Base-by-base conservation (phyloP, 495 filamentous ascomycete species). In the Aspergillus coremiiformis region DNA sequence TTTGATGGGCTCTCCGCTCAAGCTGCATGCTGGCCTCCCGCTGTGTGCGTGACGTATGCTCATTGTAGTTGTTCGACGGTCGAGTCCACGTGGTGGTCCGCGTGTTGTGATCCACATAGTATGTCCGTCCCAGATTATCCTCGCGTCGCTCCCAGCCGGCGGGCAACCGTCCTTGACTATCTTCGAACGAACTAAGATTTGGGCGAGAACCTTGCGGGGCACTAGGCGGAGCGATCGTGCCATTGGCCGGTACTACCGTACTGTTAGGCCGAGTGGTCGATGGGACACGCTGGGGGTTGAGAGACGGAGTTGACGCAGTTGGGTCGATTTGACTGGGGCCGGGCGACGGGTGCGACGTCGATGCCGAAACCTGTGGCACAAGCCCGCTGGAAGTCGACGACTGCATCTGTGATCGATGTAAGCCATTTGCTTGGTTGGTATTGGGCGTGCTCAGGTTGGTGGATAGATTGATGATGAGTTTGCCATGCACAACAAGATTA, bases 41-140 rank as follows among this genome's bases (percentile, higher is more conserved):
- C 55, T 89, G 86, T 51, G 75, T 83, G 35, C 86, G 79, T 59
- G 92, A 85, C 26, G 86, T 84, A 26, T 83, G 82, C 56, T 85
- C 86, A 51, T 84, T 91, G 58, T 90, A 91, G 52, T 82, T 78
- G 37, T 84, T 83, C 6, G 91, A 84, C 21, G 93, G 93, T 51
- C 93, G 76, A 55, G 84, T 89, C 93, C 93, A 98, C 45, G 92
- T 98, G 10, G 93, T 98, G 43, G 91, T 90, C 55, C 93, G 79
- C 5, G 92, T 95, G 66, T 98, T 98, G 67, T 98, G 93, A 66
- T 98, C 93, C 27, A 98, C 93, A 69, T 98, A 98, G 64, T 98
- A 98, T n/a, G 91, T 97, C 59, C 93, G 84, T 49, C 94, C 94
- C 33, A 98, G 71, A 61, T 97, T 90, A 68, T 98, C 93, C 64